phyloP scores from a whole-genome alignment of 2,329 filamentous ascomycete species.

The Cercospora zeina region DNA sequence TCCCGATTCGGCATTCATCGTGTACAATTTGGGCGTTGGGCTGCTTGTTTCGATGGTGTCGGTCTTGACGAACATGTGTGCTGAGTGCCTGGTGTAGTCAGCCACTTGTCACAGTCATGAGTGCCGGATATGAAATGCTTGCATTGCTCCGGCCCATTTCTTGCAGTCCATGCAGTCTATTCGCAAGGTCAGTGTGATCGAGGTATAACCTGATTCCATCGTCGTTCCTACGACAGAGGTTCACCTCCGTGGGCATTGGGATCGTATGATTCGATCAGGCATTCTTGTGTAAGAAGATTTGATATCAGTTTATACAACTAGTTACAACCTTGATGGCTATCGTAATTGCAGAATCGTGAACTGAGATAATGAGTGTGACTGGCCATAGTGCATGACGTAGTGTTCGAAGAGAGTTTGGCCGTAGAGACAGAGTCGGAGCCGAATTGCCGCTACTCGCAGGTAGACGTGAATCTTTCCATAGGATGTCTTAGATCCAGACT shows the following conservation, averaged over 20 bases:
- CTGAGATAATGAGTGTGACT: background rate
- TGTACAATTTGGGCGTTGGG: constrained; percentile 8
- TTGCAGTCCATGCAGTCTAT: constrained; percentile 1
- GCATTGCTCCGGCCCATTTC: constrained; percentile 3
- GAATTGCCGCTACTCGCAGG: background rate
- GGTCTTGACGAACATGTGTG: constrained; percentile 19
- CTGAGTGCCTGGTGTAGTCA: constrained; percentile 10
- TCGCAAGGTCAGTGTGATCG: background rate
- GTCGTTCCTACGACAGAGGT: background rate
- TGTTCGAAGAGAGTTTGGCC: background rate
- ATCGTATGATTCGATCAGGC: background rate
- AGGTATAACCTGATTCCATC: background rate
- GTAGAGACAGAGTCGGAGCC: background rate
- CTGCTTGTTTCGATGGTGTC: constrained; percentile 2
- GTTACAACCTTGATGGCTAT: background rate
- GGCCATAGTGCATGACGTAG: background rate
- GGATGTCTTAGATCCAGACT: background rate
- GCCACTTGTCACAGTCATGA: background rate
- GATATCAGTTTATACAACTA: background rate
- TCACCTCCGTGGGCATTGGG: background rate
- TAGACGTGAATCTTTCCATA: background rate
- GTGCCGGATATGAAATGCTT: background rate
- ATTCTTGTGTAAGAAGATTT: background rate
- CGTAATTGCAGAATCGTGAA: background rate
- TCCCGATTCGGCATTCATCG: constrained; percentile 16